Evolutionary conservation across 306 rosid genomes (phyloP).

Genomic region (Rubus idaeus): DNA sequence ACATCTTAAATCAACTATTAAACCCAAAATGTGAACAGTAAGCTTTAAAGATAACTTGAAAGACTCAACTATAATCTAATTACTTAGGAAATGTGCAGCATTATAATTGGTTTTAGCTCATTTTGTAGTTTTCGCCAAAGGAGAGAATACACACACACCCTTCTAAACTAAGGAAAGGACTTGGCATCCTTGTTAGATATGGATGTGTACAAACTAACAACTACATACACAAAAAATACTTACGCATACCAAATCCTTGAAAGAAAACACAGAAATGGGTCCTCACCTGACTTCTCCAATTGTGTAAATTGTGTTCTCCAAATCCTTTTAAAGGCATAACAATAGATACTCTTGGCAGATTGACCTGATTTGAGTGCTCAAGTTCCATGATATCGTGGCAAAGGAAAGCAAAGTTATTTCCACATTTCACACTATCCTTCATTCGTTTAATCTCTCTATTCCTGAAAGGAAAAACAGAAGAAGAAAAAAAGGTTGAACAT

Average conservation of each 20-base stretch:
- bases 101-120: neutral
- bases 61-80: neutral
- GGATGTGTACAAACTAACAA: too few species aligned
- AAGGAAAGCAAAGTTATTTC: conserved; percentile 80
- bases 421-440: conserved; percentile 47
- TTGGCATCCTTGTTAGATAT: neutral
- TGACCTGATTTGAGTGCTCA: conserved; percentile 79
- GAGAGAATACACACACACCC: neutral
- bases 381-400: conserved; percentile 75
- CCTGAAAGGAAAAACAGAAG: conserved; percentile 38
- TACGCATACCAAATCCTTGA: too few species aligned
- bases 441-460: conserved; percentile 73
- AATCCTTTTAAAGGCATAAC: conserved; percentile 96
- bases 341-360: conserved; percentile 74
- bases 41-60: too few species aligned
- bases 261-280: neutral
- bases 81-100: neutral
- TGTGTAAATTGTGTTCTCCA: conserved; percentile 97
- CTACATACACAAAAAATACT: too few species aligned
- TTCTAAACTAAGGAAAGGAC: neutral
- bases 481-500: neutral
- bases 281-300: conserved; percentile 93
- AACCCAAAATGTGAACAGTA: neutral
- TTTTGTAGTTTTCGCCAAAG: too few species aligned
- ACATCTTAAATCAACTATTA: neutral